phyloP scores from a whole-genome alignment of 2,329 filamentous ascomycete genomes.

The Aspergillus luchuensis region DNA sequence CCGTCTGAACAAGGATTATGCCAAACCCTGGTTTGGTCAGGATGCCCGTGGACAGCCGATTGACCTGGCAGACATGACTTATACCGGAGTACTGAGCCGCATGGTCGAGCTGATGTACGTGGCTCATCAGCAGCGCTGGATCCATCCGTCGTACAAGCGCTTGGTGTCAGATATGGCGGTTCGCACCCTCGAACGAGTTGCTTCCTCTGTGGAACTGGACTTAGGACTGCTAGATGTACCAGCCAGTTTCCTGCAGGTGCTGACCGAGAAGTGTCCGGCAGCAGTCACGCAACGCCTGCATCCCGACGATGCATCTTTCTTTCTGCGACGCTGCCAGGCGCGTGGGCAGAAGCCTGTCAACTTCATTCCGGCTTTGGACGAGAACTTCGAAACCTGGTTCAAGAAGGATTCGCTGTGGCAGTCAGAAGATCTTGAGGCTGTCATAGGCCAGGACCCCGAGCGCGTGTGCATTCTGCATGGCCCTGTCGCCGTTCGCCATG shows the following conservation, averaged over 20 bases:
- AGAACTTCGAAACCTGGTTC: slow-evolving; percentile 12
- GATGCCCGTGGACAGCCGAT: neutral
- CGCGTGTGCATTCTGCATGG: slow-evolving; percentile 10
- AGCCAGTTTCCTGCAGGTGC: neutral
- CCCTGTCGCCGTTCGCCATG: slow-evolving; percentile 1
- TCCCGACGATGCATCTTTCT: slow-evolving; percentile 5
- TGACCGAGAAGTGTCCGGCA: neutral
- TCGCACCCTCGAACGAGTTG: neutral
- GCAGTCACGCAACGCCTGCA: neutral
- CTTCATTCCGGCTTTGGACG: slow-evolving; percentile 5
- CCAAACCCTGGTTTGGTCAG: neutral
- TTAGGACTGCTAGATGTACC: neutral
- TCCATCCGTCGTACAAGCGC: neutral
- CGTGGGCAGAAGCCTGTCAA: slow-evolving; percentile 7
- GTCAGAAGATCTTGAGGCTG: slow-evolving; percentile 7
- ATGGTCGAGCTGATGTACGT: neutral
- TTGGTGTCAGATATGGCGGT: neutral
- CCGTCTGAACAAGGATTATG: neutral
- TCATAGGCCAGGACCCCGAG: slow-evolving; percentile 1
- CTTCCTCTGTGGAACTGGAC: neutral
- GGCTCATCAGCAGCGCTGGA: neutral
- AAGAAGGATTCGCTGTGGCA: slow-evolving; percentile 16
- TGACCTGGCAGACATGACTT: neutral
- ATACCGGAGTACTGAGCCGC: neutral
- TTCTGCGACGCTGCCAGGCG: neutral